Conservation (phyloP, 495 filamentous ascomycete species). For the Monascus purpureus region DNA sequence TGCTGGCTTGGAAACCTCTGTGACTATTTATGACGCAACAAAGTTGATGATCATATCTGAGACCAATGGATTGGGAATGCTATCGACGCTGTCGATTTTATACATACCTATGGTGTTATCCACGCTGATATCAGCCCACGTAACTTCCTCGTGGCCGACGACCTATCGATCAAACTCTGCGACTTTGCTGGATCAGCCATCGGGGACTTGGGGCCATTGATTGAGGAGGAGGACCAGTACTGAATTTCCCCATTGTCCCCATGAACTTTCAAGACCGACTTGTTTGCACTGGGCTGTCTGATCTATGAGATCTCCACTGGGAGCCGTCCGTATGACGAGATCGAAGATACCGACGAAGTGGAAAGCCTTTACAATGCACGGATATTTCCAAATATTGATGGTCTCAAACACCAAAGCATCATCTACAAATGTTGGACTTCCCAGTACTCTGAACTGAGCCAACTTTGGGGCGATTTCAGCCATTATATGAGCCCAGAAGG, state of each 20-base stretch:
- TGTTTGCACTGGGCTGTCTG: conserved; percentile 11
- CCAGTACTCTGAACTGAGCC: too few species aligned
- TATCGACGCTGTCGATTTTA: conserved; percentile 10
- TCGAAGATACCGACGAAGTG: conserved; percentile 6
- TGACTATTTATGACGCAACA: conserved; percentile 5
- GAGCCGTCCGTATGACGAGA: conserved; percentile 5
- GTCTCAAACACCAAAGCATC: conserved; percentile 3
- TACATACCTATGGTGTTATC: conserved; percentile 12
- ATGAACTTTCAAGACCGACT: conserved; percentile 5
- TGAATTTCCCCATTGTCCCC: conserved; percentile 2
- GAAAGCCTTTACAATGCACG: conserved; percentile 1
- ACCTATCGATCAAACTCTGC: conserved; percentile 17
- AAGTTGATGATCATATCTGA: conserved; percentile 3
- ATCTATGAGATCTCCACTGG: conserved; percentile 9
- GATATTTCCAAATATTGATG: conserved; percentile 6
- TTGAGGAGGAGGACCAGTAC: conserved; percentile 8
- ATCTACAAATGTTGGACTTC: conserved; percentile 11
- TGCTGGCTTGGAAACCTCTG: conserved; percentile 4
- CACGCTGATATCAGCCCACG: conserved; percentile 17
- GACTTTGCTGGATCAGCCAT: conserved; percentile 12
- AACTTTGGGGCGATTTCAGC: too few species aligned
- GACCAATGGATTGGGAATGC: conserved; percentile 14
- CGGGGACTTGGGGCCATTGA: conserved; percentile 1
- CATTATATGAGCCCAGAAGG: too few species aligned
- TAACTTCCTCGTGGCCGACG: conserved; percentile 17